Evolutionary conservation across 148 eudicot genomes (phyloP), one percentile per base, ranked within the genome.

Genomic region (Rhododendron kiyosumense): DNA sequence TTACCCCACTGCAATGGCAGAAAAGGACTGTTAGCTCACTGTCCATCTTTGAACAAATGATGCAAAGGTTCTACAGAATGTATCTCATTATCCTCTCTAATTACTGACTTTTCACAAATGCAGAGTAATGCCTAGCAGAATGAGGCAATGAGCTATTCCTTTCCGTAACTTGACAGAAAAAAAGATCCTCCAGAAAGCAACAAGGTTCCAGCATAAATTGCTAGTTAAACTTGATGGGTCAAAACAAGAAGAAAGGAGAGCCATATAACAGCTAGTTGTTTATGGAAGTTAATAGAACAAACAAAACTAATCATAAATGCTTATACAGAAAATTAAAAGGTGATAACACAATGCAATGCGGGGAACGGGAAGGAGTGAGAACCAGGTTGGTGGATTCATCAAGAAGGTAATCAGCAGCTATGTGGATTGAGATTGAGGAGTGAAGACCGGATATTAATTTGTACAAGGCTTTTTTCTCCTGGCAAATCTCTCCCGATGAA

Each of bases 381-480:
- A 95, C 99, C 98, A 83, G 86, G 87, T 94, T 94, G 59, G 86
- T 90, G 63, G 89, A 87, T 91, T 96, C 98, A 88, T 96, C 99
- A 69, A 94, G 94, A 75, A 96, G 98, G 90, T 96, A 96, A 81
- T 93, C 96, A 73, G 96, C 92, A 61, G 96, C 99, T 63, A 95
- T 93, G 86, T 97, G 99, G 51, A 92, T 90, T 79, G 99, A 97
- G 83, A 97, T 95, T 43, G 99, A 97, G 82, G 99, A 89, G 88
- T 95, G 99, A 79, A 97, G 94, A 82, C 99, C 98, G 52, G 98
- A 97, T 86, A 97, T 95, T 86, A 97, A 84, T 87, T 97, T 97
- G 95, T 95, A 97, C 32, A 97, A 87, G 69, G 92, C 93, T 89
- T 93, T 97, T 87, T 94, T 93, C 95, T 97, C 99, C 81, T 88